phyloP scores from a whole-genome alignment of 345 rosid species.

The Citrus reticulata region DNA sequence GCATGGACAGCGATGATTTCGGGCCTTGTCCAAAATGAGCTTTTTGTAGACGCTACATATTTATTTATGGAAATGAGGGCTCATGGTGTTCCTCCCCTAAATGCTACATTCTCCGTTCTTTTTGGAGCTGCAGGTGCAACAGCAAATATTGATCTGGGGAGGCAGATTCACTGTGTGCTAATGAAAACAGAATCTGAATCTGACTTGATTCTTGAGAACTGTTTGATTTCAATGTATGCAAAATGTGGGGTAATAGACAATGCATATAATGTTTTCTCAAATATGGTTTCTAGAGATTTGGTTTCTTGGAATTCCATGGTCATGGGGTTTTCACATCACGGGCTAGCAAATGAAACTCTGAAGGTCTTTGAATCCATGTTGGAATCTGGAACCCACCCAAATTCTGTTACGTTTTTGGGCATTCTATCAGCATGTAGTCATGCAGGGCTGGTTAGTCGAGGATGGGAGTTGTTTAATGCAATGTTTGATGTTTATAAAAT shows the following conservation, averaged over 20 bases:
- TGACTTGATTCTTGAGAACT: conserved; percentile 43
- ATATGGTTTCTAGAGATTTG: conserved; percentile 35
- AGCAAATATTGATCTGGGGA: conserved; percentile 60
- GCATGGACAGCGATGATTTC: conserved; percentile 63
- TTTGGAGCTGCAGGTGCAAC: conserved; percentile 70
- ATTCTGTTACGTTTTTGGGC: conserved; percentile 46
- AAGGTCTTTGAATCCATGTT: conserved; percentile 36
- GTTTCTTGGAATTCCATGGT: conserved; percentile 62
- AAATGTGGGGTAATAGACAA: conserved; percentile 47
- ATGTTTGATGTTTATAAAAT: conserved; percentile 32
- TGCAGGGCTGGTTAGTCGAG: conserved; percentile 34
- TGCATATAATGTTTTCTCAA: conserved; percentile 38
- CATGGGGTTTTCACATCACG: conserved; percentile 51
- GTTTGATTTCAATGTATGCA: conserved; percentile 53
- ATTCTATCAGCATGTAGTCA: conserved; percentile 49
- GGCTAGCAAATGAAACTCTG: conserved; percentile 41
- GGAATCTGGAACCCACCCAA: conserved; percentile 36
- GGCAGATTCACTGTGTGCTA: conserved; percentile 52
- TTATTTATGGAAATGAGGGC: conserved; percentile 36
- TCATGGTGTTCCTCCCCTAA: conserved; percentile 33
- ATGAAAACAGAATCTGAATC: conserved; percentile 31
- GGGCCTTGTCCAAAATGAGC: conserved; percentile 51
- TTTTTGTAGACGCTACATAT: conserved; percentile 35
- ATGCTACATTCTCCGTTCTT: conserved; percentile 37
- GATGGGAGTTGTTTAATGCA: conserved; percentile 33